Evolutionary conservation across 768 basidiomycete species (phyloP).

Genomic region (Suillus clintonianus): DNA sequence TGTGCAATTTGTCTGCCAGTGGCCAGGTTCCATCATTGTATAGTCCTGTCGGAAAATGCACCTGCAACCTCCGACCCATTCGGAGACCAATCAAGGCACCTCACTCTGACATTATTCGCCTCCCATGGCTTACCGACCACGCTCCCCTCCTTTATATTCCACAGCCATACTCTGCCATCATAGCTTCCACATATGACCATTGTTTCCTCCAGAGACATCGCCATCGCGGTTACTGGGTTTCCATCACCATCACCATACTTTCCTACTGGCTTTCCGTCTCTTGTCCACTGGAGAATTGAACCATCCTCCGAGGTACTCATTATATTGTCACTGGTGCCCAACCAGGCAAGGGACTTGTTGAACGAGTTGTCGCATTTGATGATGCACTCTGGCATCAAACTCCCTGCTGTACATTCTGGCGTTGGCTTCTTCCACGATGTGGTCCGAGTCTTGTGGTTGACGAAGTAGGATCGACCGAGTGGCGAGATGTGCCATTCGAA

Average conservation of each 20-base stretch:
- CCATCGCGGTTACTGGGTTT: fast-evolving
- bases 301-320: no score
- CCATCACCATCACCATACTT: background rate
- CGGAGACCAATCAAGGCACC: constrained; percentile 9
- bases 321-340: background rate
- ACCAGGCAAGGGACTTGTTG: background rate
- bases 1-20: background rate
- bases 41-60: constrained; percentile 6
- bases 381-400: no score
- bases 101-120: background rate
- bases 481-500: no score
- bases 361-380: background rate
- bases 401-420: no score
- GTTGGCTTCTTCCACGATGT: no score
- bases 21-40: constrained; percentile 13
- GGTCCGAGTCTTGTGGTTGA: no score
- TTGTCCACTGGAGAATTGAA: background rate
- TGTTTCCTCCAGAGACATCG: background rate
- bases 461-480: no score
- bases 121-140: background rate
- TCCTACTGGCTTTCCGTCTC: background rate
- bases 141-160: background rate
- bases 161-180: background rate
- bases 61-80: constrained; percentile 9
- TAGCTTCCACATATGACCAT: no score